A percentile compares a stretch with the other conserved stretches of the same genome.
phyloP scores from a whole-genome alignment of 352 stramenopile genomes.

The Plasmopara viticola region DNA sequence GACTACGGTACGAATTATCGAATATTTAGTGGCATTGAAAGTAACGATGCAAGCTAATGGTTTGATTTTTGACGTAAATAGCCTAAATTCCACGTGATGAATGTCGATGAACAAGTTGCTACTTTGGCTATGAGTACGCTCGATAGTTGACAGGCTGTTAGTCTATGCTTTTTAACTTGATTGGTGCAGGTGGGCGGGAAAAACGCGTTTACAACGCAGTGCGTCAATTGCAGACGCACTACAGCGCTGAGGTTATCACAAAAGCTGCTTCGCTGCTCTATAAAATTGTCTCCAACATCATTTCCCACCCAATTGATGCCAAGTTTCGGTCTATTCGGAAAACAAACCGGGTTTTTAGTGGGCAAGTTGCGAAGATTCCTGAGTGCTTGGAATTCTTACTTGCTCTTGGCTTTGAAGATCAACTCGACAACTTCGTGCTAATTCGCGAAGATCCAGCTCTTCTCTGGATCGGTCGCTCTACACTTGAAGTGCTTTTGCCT shows the following conservation, averaged over 20 bases:
- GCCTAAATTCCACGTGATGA: slow-evolving; percentile 5
- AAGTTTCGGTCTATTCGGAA: slow-evolving; percentile 72
- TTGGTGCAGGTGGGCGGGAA: slow-evolving; percentile 43
- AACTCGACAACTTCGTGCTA: slow-evolving; percentile 47
- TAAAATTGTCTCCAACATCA: slow-evolving; percentile 72
- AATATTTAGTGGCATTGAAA: too few species aligned
- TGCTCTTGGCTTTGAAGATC: slow-evolving; percentile 62
- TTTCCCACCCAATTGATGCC: slow-evolving; percentile 39
- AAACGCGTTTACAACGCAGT: slow-evolving; percentile 42
- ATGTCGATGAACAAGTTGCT: slow-evolving; percentile 19
- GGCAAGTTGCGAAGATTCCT: slow-evolving; percentile 38
- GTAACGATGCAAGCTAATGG: background rate
- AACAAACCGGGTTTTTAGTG: slow-evolving; percentile 50
- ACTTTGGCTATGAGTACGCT: slow-evolving; percentile 45
- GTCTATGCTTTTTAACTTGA: slow-evolving; percentile 3
- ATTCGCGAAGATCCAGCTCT: slow-evolving; percentile 51
- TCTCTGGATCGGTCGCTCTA: slow-evolving; percentile 61
- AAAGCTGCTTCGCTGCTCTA: slow-evolving; percentile 43
- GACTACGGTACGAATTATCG: slow-evolving; percentile 8
- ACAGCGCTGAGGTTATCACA: slow-evolving; percentile 24
- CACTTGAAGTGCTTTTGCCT: slow-evolving; percentile 46
- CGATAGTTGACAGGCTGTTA: background rate
- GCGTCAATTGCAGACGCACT: slow-evolving; percentile 27
- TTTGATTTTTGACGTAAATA: slow-evolving; percentile 1
- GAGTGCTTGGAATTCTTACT: slow-evolving; percentile 61